These are phyloP conservation scores for Psilocybe tampanensis DNA, from an alignment of 768 basidiomycete species.

Conservation along the genomic window DNA sequence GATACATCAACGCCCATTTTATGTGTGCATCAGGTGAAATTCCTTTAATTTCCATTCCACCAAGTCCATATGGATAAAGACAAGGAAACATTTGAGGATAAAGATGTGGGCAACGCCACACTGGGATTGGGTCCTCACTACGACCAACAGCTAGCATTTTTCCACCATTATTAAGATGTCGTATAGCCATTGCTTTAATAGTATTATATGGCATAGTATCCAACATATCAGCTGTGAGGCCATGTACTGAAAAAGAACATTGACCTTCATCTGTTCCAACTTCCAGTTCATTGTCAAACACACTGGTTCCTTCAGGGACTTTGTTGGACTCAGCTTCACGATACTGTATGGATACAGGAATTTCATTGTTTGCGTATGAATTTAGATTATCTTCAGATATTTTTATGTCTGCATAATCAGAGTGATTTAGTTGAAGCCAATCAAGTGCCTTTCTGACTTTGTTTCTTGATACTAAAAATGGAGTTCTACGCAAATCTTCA, in stretches of 20 bases:
- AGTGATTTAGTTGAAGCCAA: constrained; percentile 38
- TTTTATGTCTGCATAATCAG: constrained; percentile 31
- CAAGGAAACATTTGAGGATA: constrained; percentile 43
- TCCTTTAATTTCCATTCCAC: constrained; percentile 25
- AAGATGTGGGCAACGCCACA: constrained; percentile 35
- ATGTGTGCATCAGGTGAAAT: background rate
- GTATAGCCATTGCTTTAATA: constrained; percentile 23
- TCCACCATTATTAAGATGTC: constrained; percentile 27
- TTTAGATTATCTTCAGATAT: constrained; percentile 29
- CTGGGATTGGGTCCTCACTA: constrained; percentile 22
- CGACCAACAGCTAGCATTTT: constrained; percentile 32
- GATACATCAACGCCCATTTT: constrained; percentile 30
- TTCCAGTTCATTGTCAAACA: constrained; percentile 27
- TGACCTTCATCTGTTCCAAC: constrained; percentile 27
- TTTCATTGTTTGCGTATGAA: constrained; percentile 23
- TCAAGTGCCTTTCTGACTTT: constrained; percentile 29
- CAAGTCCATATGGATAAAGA: constrained; percentile 43
- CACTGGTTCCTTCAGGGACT: constrained; percentile 25
- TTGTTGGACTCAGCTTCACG: constrained; percentile 10
- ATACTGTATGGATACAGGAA: constrained; percentile 22
- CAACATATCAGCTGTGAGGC: constrained; percentile 29
- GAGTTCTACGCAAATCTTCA: constrained; percentile 26
- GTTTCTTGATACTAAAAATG: constrained; percentile 30
- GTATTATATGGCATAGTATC: constrained; percentile 18
- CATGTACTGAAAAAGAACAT: constrained; percentile 41